These are phyloP conservation scores for Apiosordaria backusii DNA, from an alignment of 495 filamentous ascomycete genomes.

Conservation along the genomic window DNA sequence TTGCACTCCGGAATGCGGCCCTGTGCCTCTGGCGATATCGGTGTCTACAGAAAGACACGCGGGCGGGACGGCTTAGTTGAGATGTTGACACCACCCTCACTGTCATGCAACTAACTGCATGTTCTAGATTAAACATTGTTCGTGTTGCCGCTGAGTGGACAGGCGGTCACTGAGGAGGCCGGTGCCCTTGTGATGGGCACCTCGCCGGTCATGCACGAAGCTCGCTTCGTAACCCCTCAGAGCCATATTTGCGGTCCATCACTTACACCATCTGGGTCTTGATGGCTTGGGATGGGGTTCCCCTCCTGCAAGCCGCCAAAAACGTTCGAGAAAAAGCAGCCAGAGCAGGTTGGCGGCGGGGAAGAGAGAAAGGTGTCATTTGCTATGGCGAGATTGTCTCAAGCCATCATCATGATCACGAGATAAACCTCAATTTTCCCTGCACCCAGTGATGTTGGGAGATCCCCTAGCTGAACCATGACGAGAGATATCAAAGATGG, in stretches of 20 bases:
- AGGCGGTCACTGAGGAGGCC: slow-evolving; percentile 9
- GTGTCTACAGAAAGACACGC: slow-evolving; percentile 11
- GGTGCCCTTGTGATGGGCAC: slow-evolving; percentile 13
- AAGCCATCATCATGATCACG: slow-evolving; percentile 15
- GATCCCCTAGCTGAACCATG: not conserved
- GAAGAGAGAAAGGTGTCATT: slow-evolving; percentile 15
- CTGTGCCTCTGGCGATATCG: slow-evolving; percentile 3
- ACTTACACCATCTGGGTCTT: not conserved
- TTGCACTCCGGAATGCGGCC: not conserved
- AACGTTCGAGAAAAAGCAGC: slow-evolving; percentile 12
- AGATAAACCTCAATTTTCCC: not conserved
- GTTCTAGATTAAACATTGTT: slow-evolving; percentile 13
- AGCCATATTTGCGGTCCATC: slow-evolving; percentile 6
- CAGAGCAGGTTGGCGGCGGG: not conserved
- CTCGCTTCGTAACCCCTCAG: slow-evolving; percentile 15
- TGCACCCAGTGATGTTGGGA: not conserved
- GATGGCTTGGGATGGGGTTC: slow-evolving; percentile 6
- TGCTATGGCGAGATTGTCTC: slow-evolving; percentile 15
- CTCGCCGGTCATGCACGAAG: slow-evolving; percentile 3
- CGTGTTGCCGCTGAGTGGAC: slow-evolving; percentile 7
- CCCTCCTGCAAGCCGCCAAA: slow-evolving; percentile 19
- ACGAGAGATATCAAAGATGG: not conserved
- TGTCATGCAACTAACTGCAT: slow-evolving; percentile 16
- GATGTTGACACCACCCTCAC: slow-evolving; percentile 16
- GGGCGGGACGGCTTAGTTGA: not conserved